Evolutionary conservation across 2,329 filamentous ascomycete genomes (phyloP), one percentile per base, ranked within the genome.

Genomic region (Endoconidiophora polonica): DNA sequence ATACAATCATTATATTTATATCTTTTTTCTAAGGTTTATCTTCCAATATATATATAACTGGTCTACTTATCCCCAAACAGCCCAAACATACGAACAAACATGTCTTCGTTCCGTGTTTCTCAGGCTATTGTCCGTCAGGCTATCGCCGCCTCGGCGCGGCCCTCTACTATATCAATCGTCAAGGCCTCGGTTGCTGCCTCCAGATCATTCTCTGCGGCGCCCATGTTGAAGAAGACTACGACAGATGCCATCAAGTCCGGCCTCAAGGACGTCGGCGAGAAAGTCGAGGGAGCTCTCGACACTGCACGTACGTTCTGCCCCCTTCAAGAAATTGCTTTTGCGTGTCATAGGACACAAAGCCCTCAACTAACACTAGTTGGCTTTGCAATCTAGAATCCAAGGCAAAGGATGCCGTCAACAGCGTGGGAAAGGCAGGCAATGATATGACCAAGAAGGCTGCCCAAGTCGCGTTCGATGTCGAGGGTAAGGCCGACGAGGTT

Each of bases 211-310:
- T 70, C 68, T 53, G 72, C 71, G 10, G 67, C 65, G 46, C 55
- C 67, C 7, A 60, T 61, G 2, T 56, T 62, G 6, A 66, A 66
- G 44, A 77, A 76, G 64, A 65, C 68, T 7, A 64, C 69, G 2
- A 65, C 71, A 47, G 73, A 79, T 51, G 56, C 68, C 0, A 71
- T 73, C 57, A 81, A 79, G 63, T 76, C 81, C 54, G 69, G 69
- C 3, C 62, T 75, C 64, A 68, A 74, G 26, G 68, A 65, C 46
- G 74, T 81, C 40, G 71, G 72, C 53, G 72, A 77, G 59, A 79
- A 77, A 59, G 59, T 81, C 16, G 72, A 79, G 24, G 73, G 76
- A 38, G 76, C 74, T 14, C 77, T 82, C 59, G 68, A 81, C 56
- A 65, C 67, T 44, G 71, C 72, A 45, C 62, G 78, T 79, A 66